phyloP scores from a whole-genome alignment of 805 yeast genomes.

The Pichia cephalocereana region DNA sequence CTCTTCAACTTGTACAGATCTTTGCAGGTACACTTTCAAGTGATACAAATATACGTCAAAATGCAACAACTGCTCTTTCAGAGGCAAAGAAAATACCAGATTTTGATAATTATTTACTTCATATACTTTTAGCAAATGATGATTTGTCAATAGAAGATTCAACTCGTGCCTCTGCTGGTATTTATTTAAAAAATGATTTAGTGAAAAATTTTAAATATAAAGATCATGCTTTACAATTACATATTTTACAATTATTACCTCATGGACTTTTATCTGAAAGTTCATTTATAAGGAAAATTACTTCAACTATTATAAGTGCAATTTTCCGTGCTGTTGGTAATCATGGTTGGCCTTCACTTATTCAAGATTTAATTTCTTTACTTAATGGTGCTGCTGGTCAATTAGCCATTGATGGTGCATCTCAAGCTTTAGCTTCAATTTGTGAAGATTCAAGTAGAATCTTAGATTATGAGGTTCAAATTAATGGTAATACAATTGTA shows the following conservation, averaged over 20 bases:
- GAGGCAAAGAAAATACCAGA: conserved; percentile 67
- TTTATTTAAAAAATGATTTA: conserved; percentile 72
- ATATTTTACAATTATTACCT: conserved; percentile 29
- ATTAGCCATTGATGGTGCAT: conserved; percentile 59
- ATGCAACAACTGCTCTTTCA: conserved; percentile 66
- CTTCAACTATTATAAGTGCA: conserved; percentile 86
- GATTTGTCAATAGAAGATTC: conserved; percentile 31
- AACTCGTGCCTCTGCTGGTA: conserved; percentile 81
- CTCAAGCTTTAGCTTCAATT: conserved; percentile 73
- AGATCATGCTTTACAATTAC: conserved; percentile 23
- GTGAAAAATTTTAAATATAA: conserved; percentile 28
- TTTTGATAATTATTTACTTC: conserved; percentile 70
- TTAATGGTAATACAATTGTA: conserved; percentile 25
- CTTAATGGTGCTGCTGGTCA: conserved; percentile 39
- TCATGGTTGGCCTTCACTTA: conserved; percentile 60
- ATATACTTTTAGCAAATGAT: conserved; percentile 50
- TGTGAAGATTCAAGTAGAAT: conserved; percentile 76
- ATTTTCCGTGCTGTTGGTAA: conserved; percentile 61
- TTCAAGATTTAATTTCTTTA: conserved; percentile 61
- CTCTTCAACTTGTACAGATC: conserved; percentile 56
- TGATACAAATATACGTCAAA: conserved; percentile 40
- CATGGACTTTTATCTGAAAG: conserved; percentile 44
- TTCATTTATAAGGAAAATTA: conserved; percentile 68
- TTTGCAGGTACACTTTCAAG: conserved; percentile 66
- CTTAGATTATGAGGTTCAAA: conserved; percentile 57